A percentile compares a stretch with the other conserved stretches of the same genome.
phyloP scores from a whole-genome alignment of 1,284 basidiomycete genomes.

The Fomitopsis pinicola region DNA sequence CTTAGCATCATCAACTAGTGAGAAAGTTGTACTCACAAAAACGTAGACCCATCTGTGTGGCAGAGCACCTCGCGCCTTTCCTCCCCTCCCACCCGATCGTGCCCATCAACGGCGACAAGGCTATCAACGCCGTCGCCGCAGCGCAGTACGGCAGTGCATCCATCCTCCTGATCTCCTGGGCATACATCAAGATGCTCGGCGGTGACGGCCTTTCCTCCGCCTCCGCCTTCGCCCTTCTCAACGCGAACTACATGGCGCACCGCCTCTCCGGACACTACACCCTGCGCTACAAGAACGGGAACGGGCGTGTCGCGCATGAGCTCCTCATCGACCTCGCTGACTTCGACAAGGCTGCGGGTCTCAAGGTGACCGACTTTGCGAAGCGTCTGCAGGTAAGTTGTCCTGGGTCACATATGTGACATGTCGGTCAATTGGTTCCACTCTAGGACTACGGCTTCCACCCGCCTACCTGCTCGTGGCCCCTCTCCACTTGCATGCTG shows the following conservation, averaged over 20 bases:
- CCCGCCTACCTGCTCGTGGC: conserved; percentile 92
- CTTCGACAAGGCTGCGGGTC: conserved; percentile 83
- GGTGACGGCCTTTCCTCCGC: conserved; percentile 84
- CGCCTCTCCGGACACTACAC: conserved; percentile 85
- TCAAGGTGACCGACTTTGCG: conserved; percentile 95
- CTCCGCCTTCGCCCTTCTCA: conserved; percentile 85
- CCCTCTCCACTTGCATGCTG: conserved; percentile 89
- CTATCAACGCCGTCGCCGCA: conserved; percentile 87
- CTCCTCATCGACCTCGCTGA: conserved; percentile 93
- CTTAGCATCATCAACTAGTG: not conserved
- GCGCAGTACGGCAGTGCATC: conserved; percentile 95
- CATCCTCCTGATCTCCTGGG: conserved; percentile 97
- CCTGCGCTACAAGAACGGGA: conserved; percentile 86
- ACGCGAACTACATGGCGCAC: conserved; percentile 96
- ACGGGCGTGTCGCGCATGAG: conserved; percentile 93
- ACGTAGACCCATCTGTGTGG: conserved; percentile 87
- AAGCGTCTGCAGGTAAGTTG: conserved; percentile 80
- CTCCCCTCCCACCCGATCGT: conserved; percentile 88
- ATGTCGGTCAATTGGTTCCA: not conserved
- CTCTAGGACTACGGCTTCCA: conserved; percentile 82
- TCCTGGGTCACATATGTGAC: not conserved
- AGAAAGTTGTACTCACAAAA: not conserved
- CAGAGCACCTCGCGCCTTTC: conserved; percentile 91
- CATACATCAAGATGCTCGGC: conserved; percentile 97
- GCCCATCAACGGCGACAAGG: conserved; percentile 61